A percentile compares a stretch with the other conserved stretches of the same genome.
phyloP scores from a whole-genome alignment of 371 early-diverging fungal species.

The Dichotomocladium elegans region DNA sequence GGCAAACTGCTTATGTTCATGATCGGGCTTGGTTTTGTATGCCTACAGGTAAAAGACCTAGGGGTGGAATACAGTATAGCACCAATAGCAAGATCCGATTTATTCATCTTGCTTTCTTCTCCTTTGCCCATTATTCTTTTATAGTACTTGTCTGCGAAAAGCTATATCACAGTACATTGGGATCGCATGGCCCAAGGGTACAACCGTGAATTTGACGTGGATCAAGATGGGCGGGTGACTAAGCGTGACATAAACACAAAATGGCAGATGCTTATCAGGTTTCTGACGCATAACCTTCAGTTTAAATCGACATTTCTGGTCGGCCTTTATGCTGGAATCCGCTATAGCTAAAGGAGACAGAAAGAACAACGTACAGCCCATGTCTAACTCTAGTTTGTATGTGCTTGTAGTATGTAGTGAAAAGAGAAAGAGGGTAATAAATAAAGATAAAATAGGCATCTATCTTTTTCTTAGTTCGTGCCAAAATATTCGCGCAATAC shows the following conservation, averaged over 20 bases:
- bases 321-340: slow-evolving; percentile 50
- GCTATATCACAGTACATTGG: slow-evolving; percentile 57
- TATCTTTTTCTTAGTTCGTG: slow-evolving; percentile 1
- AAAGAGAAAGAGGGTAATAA: not conserved
- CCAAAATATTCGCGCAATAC: slow-evolving; percentile 6
- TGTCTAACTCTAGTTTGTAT: not conserved
- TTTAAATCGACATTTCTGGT: slow-evolving; percentile 55
- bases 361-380: not conserved
- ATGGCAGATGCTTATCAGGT: slow-evolving; percentile 32
- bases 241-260: slow-evolving; percentile 33
- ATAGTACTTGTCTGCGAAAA: slow-evolving; percentile 43
- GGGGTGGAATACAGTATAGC: not conserved
- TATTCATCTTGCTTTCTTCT: not conserved
- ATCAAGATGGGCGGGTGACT: slow-evolving; percentile 50
- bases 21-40: slow-evolving; percentile 42
- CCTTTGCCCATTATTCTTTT: not conserved
- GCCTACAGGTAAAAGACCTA: slow-evolving; percentile 29
- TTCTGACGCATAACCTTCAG: slow-evolving; percentile 56
- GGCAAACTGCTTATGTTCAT: slow-evolving; percentile 35
- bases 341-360: slow-evolving; percentile 36
- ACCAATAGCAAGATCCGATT: not conserved
- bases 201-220: slow-evolving; percentile 33
- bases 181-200: slow-evolving; percentile 40
- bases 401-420: too few relatives aligned
- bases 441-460: not conserved